Evolutionary conservation across 768 basidiomycete genomes (phyloP).

Genomic region (Naganishia kalamii): DNA sequence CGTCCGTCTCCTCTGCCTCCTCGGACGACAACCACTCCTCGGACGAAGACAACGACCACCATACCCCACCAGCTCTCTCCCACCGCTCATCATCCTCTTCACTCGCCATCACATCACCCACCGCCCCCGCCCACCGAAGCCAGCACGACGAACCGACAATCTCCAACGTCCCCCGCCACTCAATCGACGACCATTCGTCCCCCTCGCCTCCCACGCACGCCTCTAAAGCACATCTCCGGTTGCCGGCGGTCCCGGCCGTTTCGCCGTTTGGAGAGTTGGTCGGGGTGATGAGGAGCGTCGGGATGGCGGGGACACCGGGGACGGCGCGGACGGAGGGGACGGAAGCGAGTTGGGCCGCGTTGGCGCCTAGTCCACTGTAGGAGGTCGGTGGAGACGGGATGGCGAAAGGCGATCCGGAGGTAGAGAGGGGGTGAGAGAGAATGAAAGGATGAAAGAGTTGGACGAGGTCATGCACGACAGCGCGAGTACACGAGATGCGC

Average conservation of each 20-base stretch:
- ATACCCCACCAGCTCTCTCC: background rate
- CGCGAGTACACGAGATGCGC: no score
- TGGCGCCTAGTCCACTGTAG: slow-evolving; percentile 14
- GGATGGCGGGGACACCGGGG: no score
- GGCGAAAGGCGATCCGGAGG: no score
- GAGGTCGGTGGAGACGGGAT: no score
- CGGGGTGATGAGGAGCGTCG: no score
- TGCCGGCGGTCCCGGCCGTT: no score
- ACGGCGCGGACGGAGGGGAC: background rate
- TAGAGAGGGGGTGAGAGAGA: no score
- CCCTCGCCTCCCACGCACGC: no score
- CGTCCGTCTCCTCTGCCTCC: background rate
- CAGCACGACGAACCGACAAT: background rate
- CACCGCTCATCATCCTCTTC: background rate
- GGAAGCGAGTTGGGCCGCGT: slow-evolving; percentile 2
- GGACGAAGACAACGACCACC: background rate
- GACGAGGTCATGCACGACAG: no score
- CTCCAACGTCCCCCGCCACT: background rate
- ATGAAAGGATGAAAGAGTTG: no score
- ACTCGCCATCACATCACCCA: background rate
- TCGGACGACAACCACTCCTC: background rate
- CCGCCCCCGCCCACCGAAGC: background rate
- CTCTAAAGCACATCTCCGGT: background rate
- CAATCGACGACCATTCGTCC: background rate
- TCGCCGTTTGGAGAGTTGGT: no score